Evolutionary conservation across 352 stramenopile genomes (phyloP).

Genomic region (Pythium brachiatum): DNA sequence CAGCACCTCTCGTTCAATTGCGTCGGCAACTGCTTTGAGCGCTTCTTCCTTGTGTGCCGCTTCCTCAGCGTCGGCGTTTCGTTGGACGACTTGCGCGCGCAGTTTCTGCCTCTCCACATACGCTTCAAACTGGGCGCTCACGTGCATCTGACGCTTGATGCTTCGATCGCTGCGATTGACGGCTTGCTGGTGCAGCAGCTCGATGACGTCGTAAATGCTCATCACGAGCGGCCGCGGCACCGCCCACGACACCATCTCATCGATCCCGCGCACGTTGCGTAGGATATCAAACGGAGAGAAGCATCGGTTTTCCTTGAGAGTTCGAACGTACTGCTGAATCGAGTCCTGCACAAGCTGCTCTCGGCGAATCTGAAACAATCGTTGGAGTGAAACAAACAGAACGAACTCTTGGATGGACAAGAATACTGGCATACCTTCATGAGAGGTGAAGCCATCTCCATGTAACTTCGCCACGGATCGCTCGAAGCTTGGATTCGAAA

Average conservation of each 20-base stretch:
- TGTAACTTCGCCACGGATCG: conserved; percentile 46
- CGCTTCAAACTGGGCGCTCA: conserved; percentile 42
- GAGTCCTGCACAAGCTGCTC: conserved; percentile 52
- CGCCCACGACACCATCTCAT: conserved; percentile 54
- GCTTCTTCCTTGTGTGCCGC: not conserved
- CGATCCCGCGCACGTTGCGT: conserved; percentile 42
- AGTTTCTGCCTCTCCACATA: conserved; percentile 23
- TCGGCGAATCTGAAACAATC: conserved; percentile 37
- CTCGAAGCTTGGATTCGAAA: conserved; percentile 29
- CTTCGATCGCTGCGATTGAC: conserved; percentile 38
- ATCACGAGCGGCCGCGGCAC: conserved; percentile 45
- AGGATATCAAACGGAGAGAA: conserved; percentile 58
- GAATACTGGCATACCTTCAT: conserved; percentile 33
- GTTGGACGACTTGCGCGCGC: no score
- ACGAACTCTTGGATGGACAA: not conserved
- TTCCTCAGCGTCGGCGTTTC: not conserved
- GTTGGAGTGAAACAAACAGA: not conserved
- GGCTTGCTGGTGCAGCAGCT: conserved; percentile 43
- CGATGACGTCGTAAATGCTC: conserved; percentile 53
- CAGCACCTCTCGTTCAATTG: conserved; percentile 45
- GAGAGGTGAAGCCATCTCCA: conserved; percentile 30
- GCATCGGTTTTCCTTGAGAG: conserved; percentile 42
- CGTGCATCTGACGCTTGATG: conserved; percentile 37
- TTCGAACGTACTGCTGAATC: conserved; percentile 33
- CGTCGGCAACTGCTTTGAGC: conserved; percentile 27